These are phyloP conservation scores for Spathaspora passalidarum DNA, from an alignment of 805 yeast genomes.

Conservation along the genomic window DNA sequence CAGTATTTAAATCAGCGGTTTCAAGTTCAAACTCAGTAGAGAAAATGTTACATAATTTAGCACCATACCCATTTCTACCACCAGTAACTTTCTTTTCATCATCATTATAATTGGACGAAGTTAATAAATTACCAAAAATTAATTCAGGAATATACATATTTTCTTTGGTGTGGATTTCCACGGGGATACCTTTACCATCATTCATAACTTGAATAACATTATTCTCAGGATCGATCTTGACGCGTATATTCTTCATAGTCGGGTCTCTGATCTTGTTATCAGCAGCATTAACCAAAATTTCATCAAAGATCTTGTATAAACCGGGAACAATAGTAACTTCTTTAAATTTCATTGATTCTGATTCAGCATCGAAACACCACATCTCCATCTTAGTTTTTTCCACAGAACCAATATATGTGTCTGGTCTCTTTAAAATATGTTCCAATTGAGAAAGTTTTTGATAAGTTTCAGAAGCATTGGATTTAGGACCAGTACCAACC, in stretches of 20 bases:
- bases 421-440: conserved; percentile 95
- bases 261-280: conserved; percentile 97
- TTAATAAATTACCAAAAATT: conserved; percentile 90
- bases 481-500: conserved; percentile 12
- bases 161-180: conserved; percentile 90
- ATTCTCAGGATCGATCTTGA: conserved; percentile 71
- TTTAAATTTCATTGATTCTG: conserved; percentile 44
- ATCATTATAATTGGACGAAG: conserved; percentile 95
- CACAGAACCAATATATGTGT: conserved; percentile 93
- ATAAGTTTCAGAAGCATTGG: conserved; percentile 66
- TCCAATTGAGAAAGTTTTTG: conserved; percentile 94
- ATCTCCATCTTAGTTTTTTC: conserved; percentile 75
- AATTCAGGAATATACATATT: conserved; percentile 92
- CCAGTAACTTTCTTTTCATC: conserved; percentile 94
- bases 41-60: conserved; percentile 93
- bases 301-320: conserved; percentile 92
- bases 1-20: conserved; percentile 74
- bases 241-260: conserved; percentile 79
- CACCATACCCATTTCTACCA: conserved; percentile 98
- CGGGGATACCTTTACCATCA: conserved; percentile 94
- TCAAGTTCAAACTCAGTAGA: conserved; percentile 83
- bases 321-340: conserved; percentile 92
- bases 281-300: conserved; percentile 95
- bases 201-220: conserved; percentile 79
- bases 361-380: conserved; percentile 71